Base-by-base conservation (phyloP, 2,329 filamentous ascomycete genomes). In the Phaeophleospora eucalypticola region DNA sequence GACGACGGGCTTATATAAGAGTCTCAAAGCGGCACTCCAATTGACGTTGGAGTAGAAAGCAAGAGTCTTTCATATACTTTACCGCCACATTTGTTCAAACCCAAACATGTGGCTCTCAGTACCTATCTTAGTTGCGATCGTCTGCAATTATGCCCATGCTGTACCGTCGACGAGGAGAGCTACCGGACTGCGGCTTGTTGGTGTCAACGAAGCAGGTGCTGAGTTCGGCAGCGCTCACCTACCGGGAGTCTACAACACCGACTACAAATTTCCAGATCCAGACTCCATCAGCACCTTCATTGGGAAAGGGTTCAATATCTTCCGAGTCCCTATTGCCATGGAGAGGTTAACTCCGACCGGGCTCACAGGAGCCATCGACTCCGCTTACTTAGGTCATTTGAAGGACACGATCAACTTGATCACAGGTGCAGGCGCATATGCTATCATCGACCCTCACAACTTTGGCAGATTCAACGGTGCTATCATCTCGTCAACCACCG, bases 221-320 rank as follows among this genome's bases (percentile, higher is more conserved):
- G 84, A 87, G 17, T 45, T 86, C 46, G 83, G 82, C 17, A 67
- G 77, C 47, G 67, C 59, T n/a, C 73, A 66, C 32, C 71, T 79
- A 32, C 82, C 83, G 0, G 83, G 83, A 16, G 61, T 63, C 0
- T 39, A 39, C 37, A 39, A 39, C 21, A 20, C 15, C 18, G 37
- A 39, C 37, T 39, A 39, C n/a, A 6, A 3, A 21, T 39, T 39
- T n/a, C 37, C 37, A 3, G 37, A 39, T n/a, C 37, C 37, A 12
- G 7, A 14, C 4, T 39, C 17, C 4, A 21, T 20, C 19, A 6
- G 24, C 18, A 38, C 20, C 37, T 39, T 39, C 37, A 39, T 20
- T n/a, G 15, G 37, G 9, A 18, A 39, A 20, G 37, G 37, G 4
- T 39, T 39, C 37, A 39, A 39, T 20, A 39, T 39, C 37, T 21